Base-by-base conservation (phyloP, 176 grass and related monocot species). In the Phoenix roebelenii region DNA sequence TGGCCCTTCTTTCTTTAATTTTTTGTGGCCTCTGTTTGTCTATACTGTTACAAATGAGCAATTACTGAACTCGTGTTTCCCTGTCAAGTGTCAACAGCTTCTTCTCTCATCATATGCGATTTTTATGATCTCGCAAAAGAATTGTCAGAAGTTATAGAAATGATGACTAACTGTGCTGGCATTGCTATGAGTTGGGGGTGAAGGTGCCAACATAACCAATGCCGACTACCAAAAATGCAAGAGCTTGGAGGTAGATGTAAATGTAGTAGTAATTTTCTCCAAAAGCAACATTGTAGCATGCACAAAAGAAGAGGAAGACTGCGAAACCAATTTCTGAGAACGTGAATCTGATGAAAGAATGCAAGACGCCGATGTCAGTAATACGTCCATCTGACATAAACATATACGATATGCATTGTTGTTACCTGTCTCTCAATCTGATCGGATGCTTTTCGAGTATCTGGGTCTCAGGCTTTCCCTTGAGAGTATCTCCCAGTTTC, bases 181-280 rank as follows among this genome's bases (percentile, higher is more conserved):
- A 74, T 51, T 77, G 14, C 65, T 81, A 82, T 17, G 53, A 77
- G 71, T 81, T 83, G 52, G 76, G 72, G 56, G 67, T 72, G 6
- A 55, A 57, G 39, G 67, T 85, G 64, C 87, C 93, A 3, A 89
- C 78, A 48, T 77, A 98, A 26, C 93, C 87, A 26, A 53, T 76
- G 69, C 93, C 93, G 44, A 92, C 78, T 55, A 98, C 77, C 51
- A 98, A 78, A 83, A 92, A 98, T 80, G 93, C 64, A 52, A 80
- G 76, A 66, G 84, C 72, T 35, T 98, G 93, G 51, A 98, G 59
- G 59, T 73, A 97, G 58, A 91, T 88, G 63, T 88, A 97, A 25
- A 97, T 55, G 62, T 79, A 98, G 71, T 85, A 98, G 73, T 78
- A 88, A 16, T 85, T 76, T 4, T 52, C 17, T 57, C 70, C 87